phyloP scores from a whole-genome alignment of 106 monocot species.

The Dendrobium officinale region DNA sequence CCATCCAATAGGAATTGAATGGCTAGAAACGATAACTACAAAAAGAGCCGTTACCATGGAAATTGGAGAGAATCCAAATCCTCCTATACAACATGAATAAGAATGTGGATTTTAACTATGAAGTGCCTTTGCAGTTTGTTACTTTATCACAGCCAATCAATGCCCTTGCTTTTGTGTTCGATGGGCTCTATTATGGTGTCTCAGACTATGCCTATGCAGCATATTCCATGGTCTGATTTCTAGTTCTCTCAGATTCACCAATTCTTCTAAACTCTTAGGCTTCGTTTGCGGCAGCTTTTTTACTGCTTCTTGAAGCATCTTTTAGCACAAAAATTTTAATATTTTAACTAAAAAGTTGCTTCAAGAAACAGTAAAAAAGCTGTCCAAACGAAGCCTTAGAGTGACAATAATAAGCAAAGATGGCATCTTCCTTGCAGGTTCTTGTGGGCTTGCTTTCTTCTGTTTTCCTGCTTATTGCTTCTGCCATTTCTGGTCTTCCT shows the following conservation, averaged over 20 bases:
- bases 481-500: slow-evolving; percentile 62
- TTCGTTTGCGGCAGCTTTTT: too few relatives aligned
- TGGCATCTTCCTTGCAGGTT: slow-evolving; percentile 26
- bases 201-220: slow-evolving; percentile 91
- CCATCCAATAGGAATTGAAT: too few relatives aligned
- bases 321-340: too few relatives aligned
- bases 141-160: slow-evolving; percentile 85
- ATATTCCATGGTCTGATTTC: slow-evolving; percentile 71
- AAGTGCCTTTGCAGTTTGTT: slow-evolving; percentile 66
- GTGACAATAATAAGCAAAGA: too few relatives aligned
- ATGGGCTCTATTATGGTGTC: slow-evolving; percentile 97
- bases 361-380: too few relatives aligned
- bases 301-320: too few relatives aligned
- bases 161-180: slow-evolving; percentile 87
- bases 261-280: neutral
- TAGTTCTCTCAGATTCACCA: neutral
- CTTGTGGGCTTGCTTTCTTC: slow-evolving; percentile 63
- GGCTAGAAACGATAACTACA: too few relatives aligned
- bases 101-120: neutral
- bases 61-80: too few relatives aligned
- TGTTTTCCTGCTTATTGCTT: slow-evolving; percentile 38
- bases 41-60: too few relatives aligned
- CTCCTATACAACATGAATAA: neutral
- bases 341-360: too few relatives aligned
- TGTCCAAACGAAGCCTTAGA: too few relatives aligned